Evolutionary conservation across 768 basidiomycete genomes (phyloP), one percentile per base, ranked within the genome.

Genomic region (Russula foetens): DNA sequence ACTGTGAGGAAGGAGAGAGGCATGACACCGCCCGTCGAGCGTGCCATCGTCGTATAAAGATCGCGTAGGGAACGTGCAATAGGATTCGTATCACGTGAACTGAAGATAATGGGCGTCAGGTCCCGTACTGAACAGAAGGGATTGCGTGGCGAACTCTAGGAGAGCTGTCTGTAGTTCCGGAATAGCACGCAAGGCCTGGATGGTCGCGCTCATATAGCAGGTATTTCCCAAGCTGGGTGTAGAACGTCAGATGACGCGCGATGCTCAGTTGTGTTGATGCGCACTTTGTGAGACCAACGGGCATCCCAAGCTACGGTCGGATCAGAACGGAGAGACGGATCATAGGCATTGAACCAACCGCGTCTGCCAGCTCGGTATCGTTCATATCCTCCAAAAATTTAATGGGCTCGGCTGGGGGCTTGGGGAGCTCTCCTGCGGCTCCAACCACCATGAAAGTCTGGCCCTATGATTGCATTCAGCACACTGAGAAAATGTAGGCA

Each of bases 121-220:
- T 26, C 8, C 6, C 17, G 4, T 5, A 24, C 7, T n/a, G 26
- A 1, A 48, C 19, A 41, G 31, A 26, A 26, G 50, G 46, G 35
- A 44, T n/a, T 24, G 29, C n/a, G 26, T 72, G n/a, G 35, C 82
- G 65, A 69, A 88, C 83, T 74, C 73, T 67, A 72, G 72, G 23
- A 98, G 78, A 0, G 91, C 89, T 1, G 78, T 70, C 68, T 89
- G 86, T 5, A 99, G 80, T 67, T 97, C 93, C 2, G 95, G 94
- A 52, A 99, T 87, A 4, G 90, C 85, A 24, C 92, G 88, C 63
- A 99, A 80, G n/a, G 90, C 86, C 75, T 99, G 97, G 1, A 98
- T 77, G 2, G 91, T 92, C 1, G 97, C 85, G 70, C 96, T 98
- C 88, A 98, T 92, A 75, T 99, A 99, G 69, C 96, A 98, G 0